Conservation (phyloP, 2,329 filamentous ascomycete genomes). For the Fonsecaea nubica region DNA sequence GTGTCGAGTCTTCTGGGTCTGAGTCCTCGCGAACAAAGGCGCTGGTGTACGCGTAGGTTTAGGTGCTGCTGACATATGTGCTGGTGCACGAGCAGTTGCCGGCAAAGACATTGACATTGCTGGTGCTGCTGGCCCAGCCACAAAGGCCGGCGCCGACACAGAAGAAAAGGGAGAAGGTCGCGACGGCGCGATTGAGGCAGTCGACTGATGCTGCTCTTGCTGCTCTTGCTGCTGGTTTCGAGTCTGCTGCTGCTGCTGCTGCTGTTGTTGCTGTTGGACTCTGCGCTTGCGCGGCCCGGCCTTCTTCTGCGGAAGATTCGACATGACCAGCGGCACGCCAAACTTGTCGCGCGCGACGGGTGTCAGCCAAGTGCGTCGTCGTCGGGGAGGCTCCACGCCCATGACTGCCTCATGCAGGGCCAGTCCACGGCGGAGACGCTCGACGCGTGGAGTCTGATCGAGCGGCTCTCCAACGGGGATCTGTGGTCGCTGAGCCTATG, state of each 20-base stretch:
- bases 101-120: too few species aligned
- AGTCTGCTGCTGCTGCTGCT: background rate
- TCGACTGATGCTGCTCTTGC: too few species aligned
- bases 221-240: too few species aligned
- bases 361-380: background rate
- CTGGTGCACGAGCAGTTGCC: too few species aligned
- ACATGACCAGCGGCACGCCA: background rate
- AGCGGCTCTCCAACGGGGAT: background rate
- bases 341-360: background rate
- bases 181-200: too few species aligned
- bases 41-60: too few species aligned
- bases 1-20: too few species aligned
- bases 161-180: too few species aligned
- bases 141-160: background rate
- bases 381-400: background rate
- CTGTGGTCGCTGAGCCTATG: background rate
- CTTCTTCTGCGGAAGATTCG: background rate
- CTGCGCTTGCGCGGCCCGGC: background rate
- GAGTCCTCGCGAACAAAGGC: too few species aligned
- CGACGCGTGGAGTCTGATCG: background rate
- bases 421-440: background rate
- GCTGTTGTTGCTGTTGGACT: background rate
- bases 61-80: too few species aligned
- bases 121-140: background rate
- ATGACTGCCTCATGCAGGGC: background rate